Evolutionary conservation across 2,329 filamentous ascomycete genomes (phyloP), one percentile per base, ranked within the genome.

Genomic region (Penicillium sp.): DNA sequence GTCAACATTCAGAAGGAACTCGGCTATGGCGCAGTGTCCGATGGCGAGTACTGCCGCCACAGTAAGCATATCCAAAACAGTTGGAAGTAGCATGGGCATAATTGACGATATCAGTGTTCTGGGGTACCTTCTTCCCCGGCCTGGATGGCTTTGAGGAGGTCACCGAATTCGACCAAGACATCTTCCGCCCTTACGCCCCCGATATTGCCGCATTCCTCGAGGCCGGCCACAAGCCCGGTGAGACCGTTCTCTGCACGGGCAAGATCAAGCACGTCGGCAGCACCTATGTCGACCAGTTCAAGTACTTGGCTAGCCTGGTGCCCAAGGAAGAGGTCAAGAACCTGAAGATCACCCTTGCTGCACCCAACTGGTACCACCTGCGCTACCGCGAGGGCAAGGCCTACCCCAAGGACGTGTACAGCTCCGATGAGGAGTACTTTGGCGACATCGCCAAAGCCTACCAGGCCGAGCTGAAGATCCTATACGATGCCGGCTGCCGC

Each of bases 321-420:
- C 80, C 85, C 0, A 75, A 82, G 22, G 81, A 84, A 27, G 74
- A 82, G 48, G 81, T 85, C 63, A 81, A 82, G 57, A 82, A 86
- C 57, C 81, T 85, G 69, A 87, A 89, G 74, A 79, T 88, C 60
- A 88, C 85, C 16, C 74, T 88, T 62, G 81, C 84, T 16, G 82
- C 84, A 4, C 84, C 84, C 2, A 82, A 82, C 67, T 88, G 85
- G 80, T 88, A 88, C 66, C 86, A 90, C 69, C 76, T 87, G 63
- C 79, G 84, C 33, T 80, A 82, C 59, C 78, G 75, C 60, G 75
- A 79, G 51, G 79, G 81, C 73, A 57, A 73, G 31, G 81, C 82
- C 22, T 85, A 83, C 67, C 77, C 79, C 31, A 76, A 76, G 56
- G 77, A 80, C 22, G 80, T 80, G 24, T 85, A 85, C 53, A 63